Evolutionary conservation across 768 basidiomycete genomes (phyloP).

Genomic region (Phaeotremella skinneri): DNA sequence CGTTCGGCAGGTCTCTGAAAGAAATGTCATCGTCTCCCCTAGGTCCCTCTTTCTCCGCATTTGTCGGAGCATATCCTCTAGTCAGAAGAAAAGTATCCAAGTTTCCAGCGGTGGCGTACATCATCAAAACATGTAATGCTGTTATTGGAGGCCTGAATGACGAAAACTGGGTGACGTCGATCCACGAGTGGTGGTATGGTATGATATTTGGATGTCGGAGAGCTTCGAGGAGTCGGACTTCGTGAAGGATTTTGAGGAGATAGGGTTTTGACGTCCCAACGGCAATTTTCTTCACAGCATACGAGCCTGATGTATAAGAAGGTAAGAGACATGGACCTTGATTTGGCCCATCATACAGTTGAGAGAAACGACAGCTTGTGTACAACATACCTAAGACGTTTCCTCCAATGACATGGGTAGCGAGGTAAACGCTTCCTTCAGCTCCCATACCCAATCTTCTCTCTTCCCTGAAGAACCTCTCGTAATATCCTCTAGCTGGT

Average conservation of each 20-base stretch:
- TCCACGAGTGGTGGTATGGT: conserved; percentile 93
- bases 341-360: conserved; percentile 5
- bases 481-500: conserved; percentile 84
- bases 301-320: conserved; percentile 49
- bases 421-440: conserved; percentile 75
- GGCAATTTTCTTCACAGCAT: conserved; percentile 95
- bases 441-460: conserved; percentile 90
- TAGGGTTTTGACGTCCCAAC: conserved; percentile 87
- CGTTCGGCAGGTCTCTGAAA: conserved; percentile 27
- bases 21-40: conserved; percentile 34
- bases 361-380: neutral
- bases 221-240: conserved; percentile 80
- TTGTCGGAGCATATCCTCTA: conserved; percentile 34
- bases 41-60: conserved; percentile 23
- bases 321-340: neutral
- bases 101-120: conserved; percentile 53
- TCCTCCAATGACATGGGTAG: conserved; percentile 79
- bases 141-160: conserved; percentile 81
- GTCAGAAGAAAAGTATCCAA: conserved; percentile 49
- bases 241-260: conserved; percentile 74
- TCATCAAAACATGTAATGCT: conserved; percentile 64
- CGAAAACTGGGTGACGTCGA: conserved; percentile 81
- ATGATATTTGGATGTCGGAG: conserved; percentile 90
- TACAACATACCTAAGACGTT: conserved; percentile 68
- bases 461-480: conserved; percentile 88